phyloP scores from a whole-genome alignment of 495 filamentous ascomycete genomes.

The Neurospora terricola region DNA sequence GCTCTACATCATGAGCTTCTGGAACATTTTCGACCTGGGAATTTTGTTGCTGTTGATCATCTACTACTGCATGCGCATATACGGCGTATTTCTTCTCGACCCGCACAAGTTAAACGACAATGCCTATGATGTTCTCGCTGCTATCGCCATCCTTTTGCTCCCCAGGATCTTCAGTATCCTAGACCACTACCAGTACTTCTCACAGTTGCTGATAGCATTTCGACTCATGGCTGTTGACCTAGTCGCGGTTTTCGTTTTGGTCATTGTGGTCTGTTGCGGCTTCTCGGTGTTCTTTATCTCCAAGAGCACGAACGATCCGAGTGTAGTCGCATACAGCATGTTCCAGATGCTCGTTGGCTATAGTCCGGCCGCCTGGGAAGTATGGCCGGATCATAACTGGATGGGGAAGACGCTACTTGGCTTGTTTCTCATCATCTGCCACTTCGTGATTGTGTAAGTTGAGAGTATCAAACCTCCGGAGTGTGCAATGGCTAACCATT shows the following conservation, averaged over 20 bases:
- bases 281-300: slow-evolving; percentile 93
- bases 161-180: slow-evolving; percentile 84
- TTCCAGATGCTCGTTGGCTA: slow-evolving; percentile 92
- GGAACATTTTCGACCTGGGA: slow-evolving; percentile 89
- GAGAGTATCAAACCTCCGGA: neutral
- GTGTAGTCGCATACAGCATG: slow-evolving; percentile 68
- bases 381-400: slow-evolving; percentile 69
- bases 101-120: slow-evolving; percentile 58
- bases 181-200: slow-evolving; percentile 92
- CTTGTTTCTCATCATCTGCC: slow-evolving; percentile 82
- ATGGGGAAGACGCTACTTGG: slow-evolving; percentile 66
- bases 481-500: neutral
- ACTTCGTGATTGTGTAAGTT: slow-evolving; percentile 74
- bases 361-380: slow-evolving; percentile 41
- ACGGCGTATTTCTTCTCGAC: slow-evolving; percentile 70
- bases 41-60: slow-evolving; percentile 77
- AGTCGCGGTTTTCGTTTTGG: slow-evolving; percentile 68
- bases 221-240: slow-evolving; percentile 86
- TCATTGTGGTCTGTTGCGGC: slow-evolving; percentile 77
- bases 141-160: slow-evolving; percentile 79
- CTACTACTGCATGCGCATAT: slow-evolving; percentile 81
- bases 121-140: slow-evolving; percentile 84
- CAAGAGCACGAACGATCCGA: slow-evolving; percentile 49
- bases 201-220: slow-evolving; percentile 85
- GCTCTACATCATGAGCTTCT: slow-evolving; percentile 91